Conservation (phyloP, 139 green algal species). For the Marvania coccoides region DNA sequence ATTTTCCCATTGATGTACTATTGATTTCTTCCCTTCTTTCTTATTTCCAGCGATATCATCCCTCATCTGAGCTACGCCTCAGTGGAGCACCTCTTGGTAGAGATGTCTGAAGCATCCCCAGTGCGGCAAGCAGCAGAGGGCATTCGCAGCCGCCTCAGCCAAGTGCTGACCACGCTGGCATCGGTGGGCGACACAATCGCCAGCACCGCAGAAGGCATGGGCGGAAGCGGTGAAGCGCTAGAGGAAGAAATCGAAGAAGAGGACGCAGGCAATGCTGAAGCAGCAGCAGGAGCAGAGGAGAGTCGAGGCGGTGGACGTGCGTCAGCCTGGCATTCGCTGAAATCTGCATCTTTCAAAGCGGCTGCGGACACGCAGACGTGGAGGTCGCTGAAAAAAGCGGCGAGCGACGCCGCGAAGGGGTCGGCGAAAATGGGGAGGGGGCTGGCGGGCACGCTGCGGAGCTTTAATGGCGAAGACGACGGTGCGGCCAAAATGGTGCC, state of each 20-base stretch:
- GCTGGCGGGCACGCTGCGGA: too few relatives aligned
- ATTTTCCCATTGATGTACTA: neutral
- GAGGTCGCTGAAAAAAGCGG: too few relatives aligned
- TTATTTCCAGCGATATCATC: slow-evolving; percentile 18
- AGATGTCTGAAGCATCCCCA: slow-evolving; percentile 19
- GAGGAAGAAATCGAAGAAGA: neutral
- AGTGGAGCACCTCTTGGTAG: slow-evolving; percentile 43
- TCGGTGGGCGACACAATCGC: neutral
- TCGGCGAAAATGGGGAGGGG: too few relatives aligned
- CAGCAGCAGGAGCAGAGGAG: too few relatives aligned
- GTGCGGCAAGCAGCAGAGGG: slow-evolving; percentile 13
- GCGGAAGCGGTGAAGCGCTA: too few relatives aligned
- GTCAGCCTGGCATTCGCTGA: too few relatives aligned
- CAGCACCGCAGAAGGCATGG: too few relatives aligned
- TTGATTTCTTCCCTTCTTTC: neutral
- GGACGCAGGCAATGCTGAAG: neutral
- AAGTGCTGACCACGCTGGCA: neutral
- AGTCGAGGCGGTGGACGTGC: too few relatives aligned
- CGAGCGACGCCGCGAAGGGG: too few relatives aligned
- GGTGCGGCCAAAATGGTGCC: neutral
- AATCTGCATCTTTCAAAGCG: too few relatives aligned
- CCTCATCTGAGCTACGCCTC: slow-evolving; percentile 35
- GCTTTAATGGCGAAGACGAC: too few relatives aligned
- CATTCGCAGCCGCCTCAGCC: neutral
- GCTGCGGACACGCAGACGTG: too few relatives aligned